These are phyloP conservation scores for Chrysanthemum lavandulifolium DNA, from an alignment of 129 eudicot genomes.

Conservation along the genomic window DNA sequence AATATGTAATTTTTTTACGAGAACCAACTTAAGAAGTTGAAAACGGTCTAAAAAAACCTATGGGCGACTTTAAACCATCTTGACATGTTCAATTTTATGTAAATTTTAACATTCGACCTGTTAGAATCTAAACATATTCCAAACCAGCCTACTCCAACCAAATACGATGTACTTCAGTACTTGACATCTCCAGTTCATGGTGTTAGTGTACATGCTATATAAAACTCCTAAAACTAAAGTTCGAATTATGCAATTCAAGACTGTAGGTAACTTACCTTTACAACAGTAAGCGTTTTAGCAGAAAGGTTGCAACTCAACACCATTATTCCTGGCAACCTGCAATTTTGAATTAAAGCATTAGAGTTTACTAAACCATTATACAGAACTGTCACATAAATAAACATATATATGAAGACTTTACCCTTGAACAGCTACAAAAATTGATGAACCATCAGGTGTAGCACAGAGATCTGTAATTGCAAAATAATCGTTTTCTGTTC, in stretches of 20 bases:
- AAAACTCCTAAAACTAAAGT: background rate
- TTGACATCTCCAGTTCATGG: too few relatives aligned
- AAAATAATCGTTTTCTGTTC: constrained; percentile 39
- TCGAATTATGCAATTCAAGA: background rate
- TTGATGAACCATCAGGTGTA: constrained; percentile 57
- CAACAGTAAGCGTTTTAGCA: constrained; percentile 49
- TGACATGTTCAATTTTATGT: background rate
- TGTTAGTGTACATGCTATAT: background rate
- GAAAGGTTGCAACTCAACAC: constrained; percentile 66
- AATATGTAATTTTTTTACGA: background rate
- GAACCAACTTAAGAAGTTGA: too few relatives aligned
- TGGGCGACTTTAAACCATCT: background rate
- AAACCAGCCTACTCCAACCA: too few relatives aligned
- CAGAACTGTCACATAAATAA: background rate
- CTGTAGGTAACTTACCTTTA: constrained; percentile 43
- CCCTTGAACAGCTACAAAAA: constrained; percentile 89
- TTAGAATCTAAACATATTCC: background rate
- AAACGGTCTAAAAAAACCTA: too few relatives aligned
- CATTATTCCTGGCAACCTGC: constrained; percentile 81
- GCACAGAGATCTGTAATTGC: constrained; percentile 71
- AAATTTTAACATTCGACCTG: background rate
- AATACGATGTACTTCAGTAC: too few relatives aligned
- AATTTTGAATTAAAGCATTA: constrained; percentile 12
- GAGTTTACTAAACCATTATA: constrained; percentile 2
- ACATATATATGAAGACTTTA: constrained; percentile 27